Conservation (phyloP, 176 grass and related monocot genomes). For the bread wheat (Triticum aestivum) region IWGSC_CS_RefSeq_v2.1 NC_057806.1:70784697-70785196, state of each 20-base stretch:
- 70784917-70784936: background rate
- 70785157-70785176: no score
- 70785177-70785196: no score
- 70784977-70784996: background rate
- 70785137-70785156: no score
- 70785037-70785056: background rate
- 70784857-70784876: background rate
- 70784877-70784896: background rate
- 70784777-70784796: background rate
- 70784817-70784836: background rate
- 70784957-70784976: background rate
- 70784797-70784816: background rate
- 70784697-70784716: background rate
- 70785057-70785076: background rate
- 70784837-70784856: background rate
- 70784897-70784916: background rate
- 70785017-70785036: background rate
- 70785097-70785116: no score
- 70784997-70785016: background rate
- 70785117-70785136: no score
- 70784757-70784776: background rate
- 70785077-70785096: background rate
- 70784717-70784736: background rate
- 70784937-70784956: background rate
- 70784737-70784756: background rate